Evolutionary conservation across 352 stramenopile species (phyloP), one percentile per base, ranked within the genome.

Genomic region (Globisporangium paddicum): DNA sequence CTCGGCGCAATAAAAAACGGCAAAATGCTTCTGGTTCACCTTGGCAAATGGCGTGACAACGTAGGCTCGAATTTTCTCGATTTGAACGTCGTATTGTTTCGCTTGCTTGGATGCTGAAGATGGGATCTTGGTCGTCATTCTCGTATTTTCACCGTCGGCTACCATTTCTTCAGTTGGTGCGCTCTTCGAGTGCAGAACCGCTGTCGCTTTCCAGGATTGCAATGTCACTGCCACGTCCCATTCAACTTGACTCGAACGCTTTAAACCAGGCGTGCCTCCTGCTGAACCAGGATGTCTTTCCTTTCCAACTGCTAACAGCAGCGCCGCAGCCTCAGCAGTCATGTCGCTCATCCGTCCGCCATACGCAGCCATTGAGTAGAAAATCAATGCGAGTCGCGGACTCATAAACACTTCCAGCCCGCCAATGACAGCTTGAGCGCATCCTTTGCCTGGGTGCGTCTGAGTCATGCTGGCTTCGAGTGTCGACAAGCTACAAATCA

Each of bases 1-100:
- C 9, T 42, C 35, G 2, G 38, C 62, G n/a, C 62, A 56, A 16
- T 46, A 6, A 55, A 68, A 60, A 25, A 68, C 23, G n/a, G 38
- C 48, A 5, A 18, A 26, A 30, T 67, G 60, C 3, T 16, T 45
- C 5, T 50, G 59, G 25, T 42, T 49, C 26, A 45, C 51, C 13
- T 34, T 21, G 10, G 42, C 51, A 30, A 49, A 42, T 0, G 51
- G 19, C 14, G 59, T 52, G 34, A 38, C 35, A n/a, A 40, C 45
- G n/a, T 65, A 38, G 5, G 44, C 34, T 5, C 52, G 35, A 18
- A 65, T 55, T 16, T 40, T 47, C 1, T 51, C 51, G 11, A 65
- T 5, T 34, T 26, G 30, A 38, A 65, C 25, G 23, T 42, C 59
- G 30, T 51, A 55, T 26, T 26, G 53, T 44, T 48, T 60, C 35